These are phyloP conservation scores for Fusarium luffae DNA, from an alignment of 2,329 filamentous ascomycete genomes.

Conservation along the genomic window DNA sequence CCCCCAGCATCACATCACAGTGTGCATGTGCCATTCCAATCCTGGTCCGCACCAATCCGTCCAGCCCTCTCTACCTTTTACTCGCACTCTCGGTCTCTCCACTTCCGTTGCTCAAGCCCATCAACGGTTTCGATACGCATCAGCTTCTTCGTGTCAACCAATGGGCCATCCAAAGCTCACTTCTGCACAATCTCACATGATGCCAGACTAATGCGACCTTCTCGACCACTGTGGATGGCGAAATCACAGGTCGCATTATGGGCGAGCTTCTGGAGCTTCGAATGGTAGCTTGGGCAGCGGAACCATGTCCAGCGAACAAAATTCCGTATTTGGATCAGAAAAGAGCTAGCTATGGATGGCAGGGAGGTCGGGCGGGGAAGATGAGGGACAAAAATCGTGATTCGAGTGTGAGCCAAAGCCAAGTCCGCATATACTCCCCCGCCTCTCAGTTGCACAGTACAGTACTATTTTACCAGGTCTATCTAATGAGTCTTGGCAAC, in stretches of 20 bases:
- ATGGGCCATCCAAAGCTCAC: constrained; percentile 25
- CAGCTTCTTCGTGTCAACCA: constrained; percentile 22
- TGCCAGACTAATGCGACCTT: constrained; percentile 43
- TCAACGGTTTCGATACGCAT: constrained; percentile 35
- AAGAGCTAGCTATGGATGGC: constrained; percentile 3
- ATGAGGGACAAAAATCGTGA: constrained; percentile 29
- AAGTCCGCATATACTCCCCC: constrained; percentile 28
- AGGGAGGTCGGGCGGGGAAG: constrained; percentile 26
- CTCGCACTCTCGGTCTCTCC: constrained; percentile 12
- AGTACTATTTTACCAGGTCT: constrained; percentile 30
- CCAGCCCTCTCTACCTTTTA: constrained; percentile 13
- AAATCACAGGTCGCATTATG: constrained; percentile 34
- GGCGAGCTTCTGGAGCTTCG: constrained; percentile 26
- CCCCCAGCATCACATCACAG: constrained; percentile 40
- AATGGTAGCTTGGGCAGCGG: constrained; percentile 20
- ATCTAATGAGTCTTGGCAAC: constrained; percentile 38
- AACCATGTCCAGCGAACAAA: constrained; percentile 25
- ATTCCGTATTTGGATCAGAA: constrained; percentile 23
- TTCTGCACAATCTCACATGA: constrained; percentile 46
- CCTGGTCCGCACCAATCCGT: constrained; percentile 38
- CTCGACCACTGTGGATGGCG: constrained; percentile 37
- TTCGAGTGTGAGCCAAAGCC: constrained; percentile 22
- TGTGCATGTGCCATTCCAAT: constrained; percentile 27
- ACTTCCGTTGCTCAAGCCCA: constrained; percentile 22
- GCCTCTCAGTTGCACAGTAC: constrained; percentile 11